These are phyloP conservation scores for Chrysanthemum seticuspe DNA, from an alignment of 129 eudicot genomes.

Conservation along the genomic window DNA sequence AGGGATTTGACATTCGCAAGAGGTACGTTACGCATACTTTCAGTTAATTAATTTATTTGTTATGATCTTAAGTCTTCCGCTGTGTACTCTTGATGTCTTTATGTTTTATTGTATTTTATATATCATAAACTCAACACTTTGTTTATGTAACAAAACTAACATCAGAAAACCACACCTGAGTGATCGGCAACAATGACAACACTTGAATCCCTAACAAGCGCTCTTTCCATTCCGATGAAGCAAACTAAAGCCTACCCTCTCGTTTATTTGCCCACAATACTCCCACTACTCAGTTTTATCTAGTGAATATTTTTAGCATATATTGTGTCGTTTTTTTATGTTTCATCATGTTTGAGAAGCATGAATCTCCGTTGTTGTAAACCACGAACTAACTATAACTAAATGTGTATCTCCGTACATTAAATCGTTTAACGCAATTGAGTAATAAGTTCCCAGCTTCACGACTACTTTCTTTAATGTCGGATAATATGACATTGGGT, in stretches of 20 bases:
- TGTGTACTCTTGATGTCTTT: too few relatives aligned
- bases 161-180: slow-evolving; percentile 69
- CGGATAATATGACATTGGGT: too few relatives aligned
- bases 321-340: slow-evolving; percentile 50
- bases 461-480: too few relatives aligned
- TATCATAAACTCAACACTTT: too few relatives aligned
- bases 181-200: slow-evolving; percentile 64
- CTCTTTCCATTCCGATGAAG: slow-evolving; percentile 72
- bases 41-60: too few relatives aligned
- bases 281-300: slow-evolving; percentile 70
- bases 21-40: too few relatives aligned
- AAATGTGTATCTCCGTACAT: slow-evolving; percentile 81
- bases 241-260: slow-evolving; percentile 91
- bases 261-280: slow-evolving; percentile 80
- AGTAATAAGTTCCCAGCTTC: slow-evolving; percentile 22
- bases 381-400: slow-evolving; percentile 57
- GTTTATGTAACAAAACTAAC: slow-evolving; percentile 29
- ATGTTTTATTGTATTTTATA: too few relatives aligned
- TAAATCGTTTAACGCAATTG: slow-evolving; percentile 81
- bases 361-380: slow-evolving; percentile 68
- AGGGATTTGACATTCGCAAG: too few relatives aligned
- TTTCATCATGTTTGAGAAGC: slow-evolving; percentile 86
- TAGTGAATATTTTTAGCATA: slow-evolving; percentile 54
- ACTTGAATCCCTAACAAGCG: slow-evolving; percentile 76
- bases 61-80: too few relatives aligned